phyloP scores from a whole-genome alignment of 805 yeast species.

The Kuraishia molischiana region DNA sequence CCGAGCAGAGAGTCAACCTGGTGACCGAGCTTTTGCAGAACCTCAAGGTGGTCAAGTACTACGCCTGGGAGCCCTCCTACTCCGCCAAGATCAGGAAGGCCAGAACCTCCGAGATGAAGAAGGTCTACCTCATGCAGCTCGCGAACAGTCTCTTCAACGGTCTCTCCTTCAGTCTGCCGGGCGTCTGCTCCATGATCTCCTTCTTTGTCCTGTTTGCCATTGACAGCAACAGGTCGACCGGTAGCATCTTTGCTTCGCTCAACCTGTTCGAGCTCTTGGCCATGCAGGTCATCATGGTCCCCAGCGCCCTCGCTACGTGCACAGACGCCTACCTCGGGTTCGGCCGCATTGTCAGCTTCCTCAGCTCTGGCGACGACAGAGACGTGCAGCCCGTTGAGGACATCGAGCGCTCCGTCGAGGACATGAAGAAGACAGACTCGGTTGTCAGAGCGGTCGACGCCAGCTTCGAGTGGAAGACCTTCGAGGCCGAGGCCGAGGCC shows the following conservation, averaged over 20 bases:
- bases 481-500: constrained; percentile 22
- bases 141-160: constrained; percentile 56
- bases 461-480: constrained; percentile 58
- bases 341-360: constrained; percentile 28
- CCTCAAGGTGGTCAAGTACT: constrained; percentile 76
- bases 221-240: constrained; percentile 35
- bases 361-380: constrained; percentile 22
- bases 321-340: constrained; percentile 49
- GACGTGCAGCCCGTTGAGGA: constrained; percentile 25
- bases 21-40: constrained; percentile 73
- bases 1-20: constrained; percentile 68
- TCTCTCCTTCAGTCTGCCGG: constrained; percentile 55
- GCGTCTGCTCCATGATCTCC: constrained; percentile 51
- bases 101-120: constrained; percentile 53
- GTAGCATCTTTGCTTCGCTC: constrained; percentile 59
- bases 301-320: constrained; percentile 58
- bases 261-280: constrained; percentile 56
- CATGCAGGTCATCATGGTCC: constrained; percentile 56
- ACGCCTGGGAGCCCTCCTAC: constrained; percentile 88
- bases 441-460: constrained; percentile 41
- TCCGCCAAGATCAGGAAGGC: constrained; percentile 40
- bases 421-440: constrained; percentile 1
- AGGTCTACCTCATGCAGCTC: constrained; percentile 54
- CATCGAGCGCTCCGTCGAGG: constrained; percentile 9
- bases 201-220: constrained; percentile 29